phyloP scores from a whole-genome alignment of 768 basidiomycete genomes.

The Auricularia heimuer region DNA sequence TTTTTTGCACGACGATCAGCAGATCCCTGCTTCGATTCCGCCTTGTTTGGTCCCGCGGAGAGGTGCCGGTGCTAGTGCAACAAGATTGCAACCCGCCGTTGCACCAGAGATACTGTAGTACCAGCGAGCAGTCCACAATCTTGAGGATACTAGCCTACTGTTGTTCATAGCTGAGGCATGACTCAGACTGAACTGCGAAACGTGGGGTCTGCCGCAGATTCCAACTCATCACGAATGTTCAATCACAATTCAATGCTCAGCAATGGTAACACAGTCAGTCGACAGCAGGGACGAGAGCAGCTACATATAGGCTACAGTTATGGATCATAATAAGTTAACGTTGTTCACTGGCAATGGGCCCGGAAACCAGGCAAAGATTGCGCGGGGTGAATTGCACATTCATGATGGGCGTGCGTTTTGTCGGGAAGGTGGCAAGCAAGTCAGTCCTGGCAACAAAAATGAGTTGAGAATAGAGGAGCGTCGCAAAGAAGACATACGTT shows the following conservation, averaged over 20 bases:
- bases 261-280: not conserved
- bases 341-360: conserved; percentile 45
- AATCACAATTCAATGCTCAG: not conserved
- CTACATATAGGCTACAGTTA: not conserved
- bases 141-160: no score
- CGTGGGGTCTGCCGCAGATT: no score
- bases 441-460: conserved; percentile 46
- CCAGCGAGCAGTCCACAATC: no score
- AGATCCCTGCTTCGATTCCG: no score
- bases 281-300: not conserved
- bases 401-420: conserved; percentile 88
- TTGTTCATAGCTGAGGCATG: no score
- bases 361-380: conserved; percentile 86
- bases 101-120: no score
- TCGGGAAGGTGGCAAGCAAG: conserved; percentile 82
- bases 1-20: no score
- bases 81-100: no score
- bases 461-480: not conserved
- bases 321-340: conserved; percentile 23
- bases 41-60: not conserved
- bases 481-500: conserved; percentile 48
- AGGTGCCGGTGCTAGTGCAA: not conserved
- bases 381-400: conserved; percentile 92
- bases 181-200: no score
- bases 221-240: not conserved